Evolutionary conservation across 441 rosid species (phyloP).

Genomic region (Mallotus repandus): DNA sequence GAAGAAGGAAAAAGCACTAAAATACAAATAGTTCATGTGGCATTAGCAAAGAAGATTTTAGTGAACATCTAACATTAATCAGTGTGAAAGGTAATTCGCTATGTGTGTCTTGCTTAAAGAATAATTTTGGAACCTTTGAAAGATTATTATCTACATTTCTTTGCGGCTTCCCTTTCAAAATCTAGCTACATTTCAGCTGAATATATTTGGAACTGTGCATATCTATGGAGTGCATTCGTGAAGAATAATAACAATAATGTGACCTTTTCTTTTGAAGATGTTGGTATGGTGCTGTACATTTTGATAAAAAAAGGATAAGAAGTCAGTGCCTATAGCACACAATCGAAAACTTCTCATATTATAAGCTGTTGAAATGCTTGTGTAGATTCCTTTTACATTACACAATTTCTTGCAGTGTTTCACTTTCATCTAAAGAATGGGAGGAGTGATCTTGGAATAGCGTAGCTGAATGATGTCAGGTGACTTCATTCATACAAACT

Average conservation of each 20-base stretch:
- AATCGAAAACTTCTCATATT: neutral
- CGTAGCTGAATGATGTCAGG: neutral
- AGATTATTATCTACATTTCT: neutral
- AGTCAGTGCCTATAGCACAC: neutral
- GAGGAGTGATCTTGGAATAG: too few relatives aligned
- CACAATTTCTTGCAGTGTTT: neutral
- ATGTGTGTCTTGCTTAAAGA: neutral
- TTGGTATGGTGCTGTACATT: neutral
- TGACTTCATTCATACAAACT: neutral
- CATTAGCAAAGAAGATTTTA: too few relatives aligned
- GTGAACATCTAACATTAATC: too few relatives aligned
- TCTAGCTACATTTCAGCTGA: neutral
- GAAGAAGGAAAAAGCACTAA: too few relatives aligned
- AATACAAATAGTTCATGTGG: too few relatives aligned
- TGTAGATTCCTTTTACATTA: conserved; percentile 7
- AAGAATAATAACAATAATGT: neutral
- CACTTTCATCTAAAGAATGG: neutral
- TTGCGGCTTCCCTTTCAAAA: neutral
- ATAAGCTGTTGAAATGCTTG: neutral
- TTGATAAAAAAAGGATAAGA: neutral
- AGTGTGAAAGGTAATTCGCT: neutral
- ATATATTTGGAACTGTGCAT: neutral
- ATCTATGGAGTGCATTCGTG: neutral
- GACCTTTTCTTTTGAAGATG: too few relatives aligned
- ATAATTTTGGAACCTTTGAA: conserved; percentile 10